phyloP scores from a whole-genome alignment of 495 filamentous ascomycete genomes.

The Jackrogersella multiformis region DNA sequence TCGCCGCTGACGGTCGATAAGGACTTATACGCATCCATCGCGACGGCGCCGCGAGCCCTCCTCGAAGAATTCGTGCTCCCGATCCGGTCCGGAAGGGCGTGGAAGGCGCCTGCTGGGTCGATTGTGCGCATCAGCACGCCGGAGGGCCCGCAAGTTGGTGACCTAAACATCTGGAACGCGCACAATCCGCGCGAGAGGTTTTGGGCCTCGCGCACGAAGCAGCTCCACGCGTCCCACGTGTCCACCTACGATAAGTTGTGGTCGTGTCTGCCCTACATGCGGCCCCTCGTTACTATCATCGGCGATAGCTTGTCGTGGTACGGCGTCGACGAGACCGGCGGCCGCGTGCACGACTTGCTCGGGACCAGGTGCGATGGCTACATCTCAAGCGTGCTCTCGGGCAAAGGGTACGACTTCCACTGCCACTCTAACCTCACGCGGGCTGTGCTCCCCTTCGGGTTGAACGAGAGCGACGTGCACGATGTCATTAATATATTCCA shows the following conservation, averaged over 20 bases:
- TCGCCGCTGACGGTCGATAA: constrained; percentile 57
- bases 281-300: constrained; percentile 76
- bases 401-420: constrained; percentile 71
- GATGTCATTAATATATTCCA: constrained; percentile 87
- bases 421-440: constrained; percentile 84
- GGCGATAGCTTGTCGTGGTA: constrained; percentile 70
- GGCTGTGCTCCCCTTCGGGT: constrained; percentile 70
- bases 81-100: constrained; percentile 69
- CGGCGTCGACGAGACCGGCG: constrained; percentile 61
- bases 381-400: constrained; percentile 70
- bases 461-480: constrained; percentile 78
- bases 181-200: constrained; percentile 80
- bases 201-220: constrained; percentile 81
- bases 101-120: constrained; percentile 68
- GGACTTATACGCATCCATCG: constrained; percentile 52
- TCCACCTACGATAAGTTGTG: constrained; percentile 75
- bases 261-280: constrained; percentile 78
- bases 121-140: constrained; percentile 77
- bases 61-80: constrained; percentile 57
- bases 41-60: constrained; percentile 46
- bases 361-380: constrained; percentile 83
- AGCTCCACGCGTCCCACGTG: constrained; percentile 79
- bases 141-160: constrained; percentile 79
- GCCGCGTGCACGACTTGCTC: constrained; percentile 75
- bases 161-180: constrained; percentile 82